Evolutionary conservation across 768 basidiomycete species (phyloP).

Genomic region (Suillus cothurnatus): DNA sequence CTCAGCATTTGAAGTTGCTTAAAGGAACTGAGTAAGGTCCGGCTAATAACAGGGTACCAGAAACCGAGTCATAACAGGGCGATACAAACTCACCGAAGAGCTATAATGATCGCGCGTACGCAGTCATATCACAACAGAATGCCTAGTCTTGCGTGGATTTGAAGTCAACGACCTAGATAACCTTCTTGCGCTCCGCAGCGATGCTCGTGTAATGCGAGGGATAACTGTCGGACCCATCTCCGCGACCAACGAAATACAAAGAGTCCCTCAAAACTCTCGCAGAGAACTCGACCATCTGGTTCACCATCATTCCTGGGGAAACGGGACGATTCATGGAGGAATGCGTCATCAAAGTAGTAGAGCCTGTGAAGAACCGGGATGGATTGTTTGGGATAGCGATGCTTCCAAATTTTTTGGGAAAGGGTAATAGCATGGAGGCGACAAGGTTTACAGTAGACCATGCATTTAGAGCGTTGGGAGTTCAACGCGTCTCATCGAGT

Average conservation of each 20-base stretch:
- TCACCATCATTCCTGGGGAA: conserved; percentile 23
- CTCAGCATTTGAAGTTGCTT: too few relatives aligned
- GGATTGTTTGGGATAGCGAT: conserved; percentile 27
- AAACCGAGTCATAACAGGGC: too few relatives aligned
- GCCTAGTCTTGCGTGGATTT: conserved; percentile 25
- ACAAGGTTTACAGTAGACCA: conserved; percentile 22
- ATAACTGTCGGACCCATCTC: conserved; percentile 23
- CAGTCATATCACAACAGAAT: conserved; percentile 26
- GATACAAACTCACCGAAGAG: too few relatives aligned
- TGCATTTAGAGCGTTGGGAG: conserved; percentile 23
- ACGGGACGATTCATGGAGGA: conserved; percentile 24
- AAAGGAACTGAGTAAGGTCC: too few relatives aligned
- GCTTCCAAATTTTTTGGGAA: conserved; percentile 25
- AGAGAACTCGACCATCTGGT: conserved; percentile 18
- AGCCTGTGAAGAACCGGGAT: conserved; percentile 29
- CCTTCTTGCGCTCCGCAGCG: conserved; percentile 24
- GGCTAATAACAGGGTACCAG: too few relatives aligned
- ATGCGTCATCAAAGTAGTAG: conserved; percentile 17
- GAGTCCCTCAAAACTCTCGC: conserved; percentile 17
- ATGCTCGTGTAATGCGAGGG: conserved; percentile 22
- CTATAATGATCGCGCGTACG: neutral
- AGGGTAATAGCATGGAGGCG: conserved; percentile 26
- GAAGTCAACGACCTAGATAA: conserved; percentile 19
- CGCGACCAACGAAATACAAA: conserved; percentile 19
- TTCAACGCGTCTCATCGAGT: conserved; percentile 33